A percentile compares a stretch with the other conserved stretches of the same genome.
Evolutionary conservation across 2,329 filamentous ascomycete genomes (phyloP).

Genomic region (Coniochaeta hoffmannii): DNA sequence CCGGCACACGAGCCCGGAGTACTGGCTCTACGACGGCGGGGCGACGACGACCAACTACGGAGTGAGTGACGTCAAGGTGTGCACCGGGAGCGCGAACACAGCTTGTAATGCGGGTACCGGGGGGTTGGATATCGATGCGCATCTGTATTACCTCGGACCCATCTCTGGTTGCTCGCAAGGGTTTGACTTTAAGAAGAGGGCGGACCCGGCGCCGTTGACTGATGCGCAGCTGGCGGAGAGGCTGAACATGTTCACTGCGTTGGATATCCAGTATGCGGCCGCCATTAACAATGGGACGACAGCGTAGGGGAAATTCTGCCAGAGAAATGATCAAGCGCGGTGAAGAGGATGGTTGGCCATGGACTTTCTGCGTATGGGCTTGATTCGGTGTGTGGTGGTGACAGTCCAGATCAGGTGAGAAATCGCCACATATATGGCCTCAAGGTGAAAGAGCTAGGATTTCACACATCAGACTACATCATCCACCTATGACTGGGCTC

Average conservation of each 20-base stretch:
- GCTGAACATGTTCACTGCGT: conserved; percentile 17
- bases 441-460: too few relatives aligned
- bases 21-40: conserved; percentile 44
- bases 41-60: conserved; percentile 26
- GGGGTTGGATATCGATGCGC: conserved; percentile 36
- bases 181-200: conserved; percentile 15
- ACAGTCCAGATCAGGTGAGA: too few relatives aligned
- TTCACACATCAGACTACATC: too few relatives aligned
- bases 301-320: not conserved
- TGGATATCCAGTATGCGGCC: conserved; percentile 24
- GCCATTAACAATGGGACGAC: not conserved
- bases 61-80: conserved; percentile 34
- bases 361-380: not conserved
- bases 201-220: conserved; percentile 8
- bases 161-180: conserved; percentile 31
- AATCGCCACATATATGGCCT: too few relatives aligned
- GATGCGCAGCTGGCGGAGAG: conserved; percentile 29
- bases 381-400: not conserved
- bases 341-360: not conserved
- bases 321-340: not conserved
- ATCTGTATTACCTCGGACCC: conserved; percentile 40
- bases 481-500: too few relatives aligned
- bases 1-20: conserved; percentile 63
- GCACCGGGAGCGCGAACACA: conserved; percentile 38
- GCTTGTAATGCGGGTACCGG: conserved; percentile 43